Evolutionary conservation across 2,329 filamentous ascomycete genomes (phyloP).

Genomic region (Lachnellula suecica): DNA sequence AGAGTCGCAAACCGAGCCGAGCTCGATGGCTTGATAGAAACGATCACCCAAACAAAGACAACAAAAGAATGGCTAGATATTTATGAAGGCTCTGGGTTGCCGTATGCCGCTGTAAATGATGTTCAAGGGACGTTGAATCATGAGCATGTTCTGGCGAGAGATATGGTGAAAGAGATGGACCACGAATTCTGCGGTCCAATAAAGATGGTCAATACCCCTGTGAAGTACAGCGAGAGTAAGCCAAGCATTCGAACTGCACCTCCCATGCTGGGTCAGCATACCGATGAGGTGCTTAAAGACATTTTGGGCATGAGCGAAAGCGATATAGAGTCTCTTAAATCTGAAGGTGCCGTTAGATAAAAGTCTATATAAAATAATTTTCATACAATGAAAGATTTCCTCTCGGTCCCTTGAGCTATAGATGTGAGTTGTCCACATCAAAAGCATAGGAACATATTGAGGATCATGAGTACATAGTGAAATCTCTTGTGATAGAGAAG

Average conservation of each 20-base stretch:
- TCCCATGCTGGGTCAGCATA: conserved; percentile 85
- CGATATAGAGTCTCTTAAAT: conserved; percentile 62
- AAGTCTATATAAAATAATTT: neutral
- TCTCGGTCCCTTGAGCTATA: neutral
- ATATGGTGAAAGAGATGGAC: conserved; percentile 87
- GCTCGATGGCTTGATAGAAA: conserved; percentile 78
- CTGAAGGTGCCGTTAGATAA: conserved; percentile 62
- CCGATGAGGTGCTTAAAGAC: conserved; percentile 68
- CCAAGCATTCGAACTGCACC: conserved; percentile 76
- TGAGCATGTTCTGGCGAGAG: conserved; percentile 77
- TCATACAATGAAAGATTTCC: neutral
- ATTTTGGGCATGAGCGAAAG: conserved; percentile 59
- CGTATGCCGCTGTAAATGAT: conserved; percentile 93
- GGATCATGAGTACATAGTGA: too few relatives aligned
- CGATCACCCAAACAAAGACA: conserved; percentile 70
- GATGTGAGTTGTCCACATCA: neutral
- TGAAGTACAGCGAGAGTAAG: conserved; percentile 86
- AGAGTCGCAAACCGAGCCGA: conserved; percentile 70
- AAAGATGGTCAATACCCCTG: conserved; percentile 88
- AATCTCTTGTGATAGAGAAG: too few relatives aligned
- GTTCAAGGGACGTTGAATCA: conserved; percentile 82
- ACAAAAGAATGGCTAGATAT: conserved; percentile 85
- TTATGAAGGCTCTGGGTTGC: conserved; percentile 89
- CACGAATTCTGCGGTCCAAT: conserved; percentile 82
- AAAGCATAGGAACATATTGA: too few relatives aligned